phyloP scores from a whole-genome alignment of 202 grass and related monocot species.

The Schoenoplectus tabernaemontani region DNA sequence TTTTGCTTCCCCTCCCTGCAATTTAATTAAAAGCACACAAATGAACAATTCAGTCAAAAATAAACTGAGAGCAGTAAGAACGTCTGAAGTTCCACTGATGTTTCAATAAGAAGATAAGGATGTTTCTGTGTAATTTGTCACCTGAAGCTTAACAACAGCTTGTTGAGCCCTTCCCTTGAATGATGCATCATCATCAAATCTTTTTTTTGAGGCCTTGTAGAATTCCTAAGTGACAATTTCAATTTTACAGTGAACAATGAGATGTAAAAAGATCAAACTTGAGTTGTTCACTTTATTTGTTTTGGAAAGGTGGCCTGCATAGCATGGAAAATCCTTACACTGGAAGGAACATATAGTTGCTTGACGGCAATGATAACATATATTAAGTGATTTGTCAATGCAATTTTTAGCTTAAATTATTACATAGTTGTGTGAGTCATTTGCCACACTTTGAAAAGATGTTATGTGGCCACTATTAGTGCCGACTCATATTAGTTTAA shows the following conservation, averaged over 20 bases:
- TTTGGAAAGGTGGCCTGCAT: background rate
- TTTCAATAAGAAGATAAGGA: background rate
- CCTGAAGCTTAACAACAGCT: constrained; percentile 82
- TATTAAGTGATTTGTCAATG: background rate
- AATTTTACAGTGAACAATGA: constrained; percentile 14
- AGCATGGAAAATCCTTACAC: background rate
- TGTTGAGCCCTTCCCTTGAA: constrained; percentile 86
- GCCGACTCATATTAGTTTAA: background rate
- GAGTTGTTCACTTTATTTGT: background rate
- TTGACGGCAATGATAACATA: background rate
- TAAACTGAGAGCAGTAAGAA: background rate
- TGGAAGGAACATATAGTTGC: background rate
- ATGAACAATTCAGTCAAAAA: background rate
- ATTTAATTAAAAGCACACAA: constrained; percentile 4
- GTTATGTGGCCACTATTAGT: background rate
- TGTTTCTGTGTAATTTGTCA: constrained; percentile 23
- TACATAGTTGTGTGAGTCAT: background rate
- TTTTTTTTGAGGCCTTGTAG: constrained; percentile 85
- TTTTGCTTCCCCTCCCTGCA: constrained; percentile 67
- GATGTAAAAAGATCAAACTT: background rate
- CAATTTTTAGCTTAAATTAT: background rate
- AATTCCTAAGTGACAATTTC: constrained; percentile 49
- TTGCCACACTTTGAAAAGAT: background rate
- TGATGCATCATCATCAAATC: constrained; percentile 67
- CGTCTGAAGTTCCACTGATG: background rate